Base-by-base conservation (phyloP, 2,329 filamentous ascomycete species). In the Sporothrix luriei region DNA sequence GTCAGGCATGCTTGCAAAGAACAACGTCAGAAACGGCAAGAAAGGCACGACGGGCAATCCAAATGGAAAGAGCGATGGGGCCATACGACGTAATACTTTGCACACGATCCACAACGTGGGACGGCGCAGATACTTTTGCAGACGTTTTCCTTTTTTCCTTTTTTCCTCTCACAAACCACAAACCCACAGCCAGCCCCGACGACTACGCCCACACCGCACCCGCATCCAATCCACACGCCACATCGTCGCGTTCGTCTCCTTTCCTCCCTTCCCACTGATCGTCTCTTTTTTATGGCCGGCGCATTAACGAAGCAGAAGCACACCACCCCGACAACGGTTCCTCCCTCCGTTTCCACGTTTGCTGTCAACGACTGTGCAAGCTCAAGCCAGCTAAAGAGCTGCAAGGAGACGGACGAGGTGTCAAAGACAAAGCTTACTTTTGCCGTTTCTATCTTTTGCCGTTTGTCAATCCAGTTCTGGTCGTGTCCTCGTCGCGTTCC, bases 201-300 rank as follows among this genome's bases (percentile, higher is more conserved):
- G 38, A 62, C 26, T 62, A 46, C 57, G 38, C 43, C 43, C 24
- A 61, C 57, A 54, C 51, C 38, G n/a, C 57, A 61, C 19, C 57
- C 57, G 43, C 57, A 61, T 24, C 51, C 65, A 21, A 38, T 57
- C 65, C 33, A 54, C 65, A 57, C 16, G 16, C 52, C 64, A 52
- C 57, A 24, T 26, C 38, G 16, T 61, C 11, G 57, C 57, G 46
- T 61, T 61, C 57, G 24, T 66, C 24, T 52, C 26, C n/a, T n/a
- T n/a, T n/a, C n/a, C n/a, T n/a, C 52, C 40, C 40, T 11, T 5
- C 11, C 40, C 33, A 48, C 29, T 48, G 59, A 26, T 16, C 16
- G 24, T 21, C 24, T 29, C 13, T 16, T 6, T 16, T 6, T 16
- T 48, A 7, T 6, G 43, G 43, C 14, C 13, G 43, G 43, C 11